Conservation (phyloP, 345 rosid species). For the Isatis tinctoria region DNA sequence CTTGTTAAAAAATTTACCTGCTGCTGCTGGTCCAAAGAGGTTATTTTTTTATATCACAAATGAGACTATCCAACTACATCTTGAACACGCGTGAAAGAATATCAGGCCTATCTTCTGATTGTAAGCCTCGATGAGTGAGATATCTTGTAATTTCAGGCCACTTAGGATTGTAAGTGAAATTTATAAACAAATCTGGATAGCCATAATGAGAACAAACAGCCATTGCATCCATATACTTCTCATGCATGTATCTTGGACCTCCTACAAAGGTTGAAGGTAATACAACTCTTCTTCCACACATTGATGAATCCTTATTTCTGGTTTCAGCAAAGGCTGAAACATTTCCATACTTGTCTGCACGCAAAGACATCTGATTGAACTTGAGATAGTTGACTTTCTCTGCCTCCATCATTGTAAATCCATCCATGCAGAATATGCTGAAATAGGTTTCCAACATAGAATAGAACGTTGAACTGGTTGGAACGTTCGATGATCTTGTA, state of each 20-base stretch:
- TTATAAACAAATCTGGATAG: neutral
- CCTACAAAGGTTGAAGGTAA: neutral
- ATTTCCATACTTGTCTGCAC: neutral
- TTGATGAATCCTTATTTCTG: neutral
- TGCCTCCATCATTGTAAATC: neutral
- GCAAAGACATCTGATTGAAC: neutral
- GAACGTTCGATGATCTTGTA: neutral
- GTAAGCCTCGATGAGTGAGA: neutral
- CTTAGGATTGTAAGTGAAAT: neutral
- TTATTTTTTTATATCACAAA: too few species aligned
- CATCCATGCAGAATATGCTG: neutral
- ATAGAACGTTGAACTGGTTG: too few species aligned
- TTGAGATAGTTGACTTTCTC: neutral
- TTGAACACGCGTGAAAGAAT: neutral
- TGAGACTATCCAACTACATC: neutral
- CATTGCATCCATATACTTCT: constrained; percentile 2
- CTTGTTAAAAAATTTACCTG: too few species aligned
- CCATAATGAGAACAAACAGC: neutral
- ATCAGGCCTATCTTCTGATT: neutral
- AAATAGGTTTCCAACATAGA: neutral
- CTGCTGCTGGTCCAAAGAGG: too few species aligned
- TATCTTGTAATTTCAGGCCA: neutral
- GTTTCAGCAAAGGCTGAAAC: neutral
- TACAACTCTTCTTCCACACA: neutral
- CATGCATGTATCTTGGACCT: neutral